Conservation (phyloP, 2,329 filamentous ascomycete genomes). For the Emmonsiellopsis sp. region DNA sequence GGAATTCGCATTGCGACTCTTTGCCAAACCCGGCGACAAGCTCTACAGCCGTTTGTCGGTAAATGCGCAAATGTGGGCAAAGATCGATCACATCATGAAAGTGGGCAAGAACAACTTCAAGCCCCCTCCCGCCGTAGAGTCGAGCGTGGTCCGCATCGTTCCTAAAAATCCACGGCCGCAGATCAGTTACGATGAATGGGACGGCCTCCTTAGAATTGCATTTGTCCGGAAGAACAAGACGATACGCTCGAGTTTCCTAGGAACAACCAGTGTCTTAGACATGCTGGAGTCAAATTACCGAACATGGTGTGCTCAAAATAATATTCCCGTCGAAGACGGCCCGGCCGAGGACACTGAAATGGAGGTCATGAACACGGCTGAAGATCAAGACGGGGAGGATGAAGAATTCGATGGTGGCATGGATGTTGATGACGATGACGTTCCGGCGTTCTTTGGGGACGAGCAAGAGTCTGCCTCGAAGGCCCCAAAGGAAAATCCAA, state of each 20-base stretch:
- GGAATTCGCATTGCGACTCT: constrained; percentile 84
- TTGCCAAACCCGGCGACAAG: constrained; percentile 77
- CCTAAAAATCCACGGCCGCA: constrained; percentile 77
- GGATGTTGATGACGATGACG: constrained; percentile 45
- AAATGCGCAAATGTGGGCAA: constrained; percentile 88
- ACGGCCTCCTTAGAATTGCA: constrained; percentile 72
- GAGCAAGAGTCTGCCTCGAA: constrained; percentile 30
- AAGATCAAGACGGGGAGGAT: constrained; percentile 25
- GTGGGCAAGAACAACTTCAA: constrained; percentile 96
- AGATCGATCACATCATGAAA: constrained; percentile 68
- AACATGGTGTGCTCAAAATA: constrained; percentile 80
- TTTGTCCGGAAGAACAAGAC: constrained; percentile 91
- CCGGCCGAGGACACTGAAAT: constrained; percentile 26
- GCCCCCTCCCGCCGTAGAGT: constrained; percentile 86
- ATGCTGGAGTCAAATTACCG: constrained; percentile 84
- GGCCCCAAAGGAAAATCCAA: constrained; percentile 46
- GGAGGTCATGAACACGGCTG: constrained; percentile 26
- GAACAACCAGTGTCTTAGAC: constrained; percentile 67
- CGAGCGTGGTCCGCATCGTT: constrained; percentile 78
- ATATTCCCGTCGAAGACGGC: constrained; percentile 66
- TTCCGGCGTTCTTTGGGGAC: constrained; percentile 79
- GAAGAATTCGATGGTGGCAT: constrained; percentile 45
- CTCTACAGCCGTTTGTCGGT: constrained; percentile 86
- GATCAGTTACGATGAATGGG: constrained; percentile 91
- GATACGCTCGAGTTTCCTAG: constrained; percentile 69